Evolutionary conservation across 257 asterid genomes (phyloP).

Genomic region (Solanum lignicaule): DNA sequence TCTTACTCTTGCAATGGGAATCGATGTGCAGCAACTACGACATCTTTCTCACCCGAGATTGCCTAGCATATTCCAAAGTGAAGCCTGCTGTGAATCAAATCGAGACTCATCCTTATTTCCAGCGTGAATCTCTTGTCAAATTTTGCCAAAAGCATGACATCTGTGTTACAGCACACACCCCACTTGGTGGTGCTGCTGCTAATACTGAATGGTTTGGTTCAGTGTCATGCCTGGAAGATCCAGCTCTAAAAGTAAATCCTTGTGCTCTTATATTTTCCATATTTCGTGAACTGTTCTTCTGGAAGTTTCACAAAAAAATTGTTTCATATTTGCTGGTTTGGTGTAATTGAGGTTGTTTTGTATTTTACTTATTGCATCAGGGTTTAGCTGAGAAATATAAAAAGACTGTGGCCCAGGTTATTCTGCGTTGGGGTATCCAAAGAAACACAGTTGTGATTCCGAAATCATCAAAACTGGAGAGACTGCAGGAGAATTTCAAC

Average conservation of each 20-base stretch:
- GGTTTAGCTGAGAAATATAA: constrained; percentile 40
- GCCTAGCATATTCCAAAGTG: constrained; percentile 55
- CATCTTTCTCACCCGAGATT: constrained; percentile 57
- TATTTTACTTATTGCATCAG: constrained; percentile 17
- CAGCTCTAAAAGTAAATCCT: constrained; percentile 29
- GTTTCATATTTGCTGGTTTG: not conserved
- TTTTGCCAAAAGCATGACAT: constrained; percentile 65
- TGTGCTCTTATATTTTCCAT: not conserved
- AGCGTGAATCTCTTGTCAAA: constrained; percentile 58
- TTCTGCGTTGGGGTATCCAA: constrained; percentile 55
- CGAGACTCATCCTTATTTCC: constrained; percentile 69
- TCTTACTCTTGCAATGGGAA: not conserved
- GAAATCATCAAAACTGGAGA: constrained; percentile 48
- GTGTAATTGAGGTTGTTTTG: not conserved
- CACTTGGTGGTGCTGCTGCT: constrained; percentile 63
- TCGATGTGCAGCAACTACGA: constrained; percentile 60
- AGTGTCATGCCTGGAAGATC: constrained; percentile 59
- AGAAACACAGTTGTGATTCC: constrained; percentile 44
- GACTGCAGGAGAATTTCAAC: constrained; percentile 38
- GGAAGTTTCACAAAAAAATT: not conserved
- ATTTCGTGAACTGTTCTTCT: not conserved
- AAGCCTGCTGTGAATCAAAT: constrained; percentile 71
- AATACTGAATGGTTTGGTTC: constrained; percentile 59
- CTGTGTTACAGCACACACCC: constrained; percentile 63
- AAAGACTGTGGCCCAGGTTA: constrained; percentile 49